A percentile compares a stretch with the other conserved stretches of the same genome.
Conservation (phyloP, 2,329 filamentous ascomycete species). For the Apiospora pterosperma region DNA sequence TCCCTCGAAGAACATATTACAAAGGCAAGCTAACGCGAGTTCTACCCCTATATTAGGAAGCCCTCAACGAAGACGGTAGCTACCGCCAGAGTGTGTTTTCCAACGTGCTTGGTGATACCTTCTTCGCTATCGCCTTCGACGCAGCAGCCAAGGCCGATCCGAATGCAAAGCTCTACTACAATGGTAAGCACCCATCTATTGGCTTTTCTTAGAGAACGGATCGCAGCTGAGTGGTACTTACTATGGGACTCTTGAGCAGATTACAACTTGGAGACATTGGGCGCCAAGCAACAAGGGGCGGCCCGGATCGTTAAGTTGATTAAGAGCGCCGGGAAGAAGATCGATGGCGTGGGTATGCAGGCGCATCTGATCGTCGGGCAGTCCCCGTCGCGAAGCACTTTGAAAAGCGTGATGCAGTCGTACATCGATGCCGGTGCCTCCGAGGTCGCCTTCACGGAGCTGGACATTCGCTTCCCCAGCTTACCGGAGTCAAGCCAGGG, state of each 20-base stretch:
- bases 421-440: conserved; percentile 47
- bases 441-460: conserved; percentile 59
- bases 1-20: background rate
- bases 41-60: conserved; percentile 34
- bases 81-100: conserved; percentile 52
- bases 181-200: conserved; percentile 16
- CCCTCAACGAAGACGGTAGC: conserved; percentile 53
- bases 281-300: conserved; percentile 42
- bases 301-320: conserved; percentile 42
- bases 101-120: conserved; percentile 51
- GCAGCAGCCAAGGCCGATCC: conserved; percentile 53
- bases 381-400: conserved; percentile 40
- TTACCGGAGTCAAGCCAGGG: conserved; percentile 39
- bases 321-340: conserved; percentile 46
- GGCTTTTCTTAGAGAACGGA: background rate
- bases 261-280: conserved; percentile 57
- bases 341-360: conserved; percentile 62
- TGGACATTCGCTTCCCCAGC: conserved; percentile 51
- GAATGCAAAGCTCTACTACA: conserved; percentile 54
- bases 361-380: conserved; percentile 55
- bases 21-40: background rate
- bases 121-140: conserved; percentile 55
- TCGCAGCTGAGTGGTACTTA: background rate
- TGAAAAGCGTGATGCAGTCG: conserved; percentile 42
- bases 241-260: conserved; percentile 13